Conservation (phyloP, 768 basidiomycete genomes). For the Goffeauzyma gilvescens region DNA sequence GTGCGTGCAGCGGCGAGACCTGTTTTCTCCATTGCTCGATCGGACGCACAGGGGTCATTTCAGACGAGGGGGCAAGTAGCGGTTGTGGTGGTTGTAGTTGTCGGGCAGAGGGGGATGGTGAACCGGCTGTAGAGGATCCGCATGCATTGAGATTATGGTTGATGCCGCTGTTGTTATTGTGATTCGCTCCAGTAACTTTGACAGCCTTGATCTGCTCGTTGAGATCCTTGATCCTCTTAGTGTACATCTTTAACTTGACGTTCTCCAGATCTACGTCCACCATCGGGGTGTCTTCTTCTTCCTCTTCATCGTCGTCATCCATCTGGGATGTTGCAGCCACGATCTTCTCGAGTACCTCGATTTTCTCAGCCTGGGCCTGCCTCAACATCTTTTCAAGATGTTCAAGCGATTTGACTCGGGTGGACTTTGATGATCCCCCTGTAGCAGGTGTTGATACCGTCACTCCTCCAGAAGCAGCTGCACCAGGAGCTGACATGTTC, state of each 20-base stretch:
- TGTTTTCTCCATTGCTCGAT: not conserved
- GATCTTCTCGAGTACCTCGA: not conserved
- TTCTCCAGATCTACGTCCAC: conserved; percentile 10
- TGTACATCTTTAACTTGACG: conserved; percentile 12
- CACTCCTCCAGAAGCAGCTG: no score
- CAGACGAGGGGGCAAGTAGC: not conserved
- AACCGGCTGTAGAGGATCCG: no score
- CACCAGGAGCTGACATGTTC: no score
- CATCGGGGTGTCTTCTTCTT: not conserved
- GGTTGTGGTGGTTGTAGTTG: no score
- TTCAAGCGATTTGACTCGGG: no score
- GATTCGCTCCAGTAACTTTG: no score
- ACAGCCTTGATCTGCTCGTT: conserved; percentile 6
- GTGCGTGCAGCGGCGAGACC: not conserved
- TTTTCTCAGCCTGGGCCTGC: not conserved
- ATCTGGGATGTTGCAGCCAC: not conserved
- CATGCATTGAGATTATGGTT: no score
- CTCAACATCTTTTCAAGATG: conserved; percentile 1
- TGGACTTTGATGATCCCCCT: no score
- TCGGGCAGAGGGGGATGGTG: no score
- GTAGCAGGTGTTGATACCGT: no score
- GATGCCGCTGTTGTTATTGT: no score
- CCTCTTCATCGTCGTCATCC: not conserved
- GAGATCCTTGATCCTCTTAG: conserved; percentile 16
- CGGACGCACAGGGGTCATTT: not conserved